phyloP scores from a whole-genome alignment of 129 eudicot genomes.

The Pittosporum tobira region DNA sequence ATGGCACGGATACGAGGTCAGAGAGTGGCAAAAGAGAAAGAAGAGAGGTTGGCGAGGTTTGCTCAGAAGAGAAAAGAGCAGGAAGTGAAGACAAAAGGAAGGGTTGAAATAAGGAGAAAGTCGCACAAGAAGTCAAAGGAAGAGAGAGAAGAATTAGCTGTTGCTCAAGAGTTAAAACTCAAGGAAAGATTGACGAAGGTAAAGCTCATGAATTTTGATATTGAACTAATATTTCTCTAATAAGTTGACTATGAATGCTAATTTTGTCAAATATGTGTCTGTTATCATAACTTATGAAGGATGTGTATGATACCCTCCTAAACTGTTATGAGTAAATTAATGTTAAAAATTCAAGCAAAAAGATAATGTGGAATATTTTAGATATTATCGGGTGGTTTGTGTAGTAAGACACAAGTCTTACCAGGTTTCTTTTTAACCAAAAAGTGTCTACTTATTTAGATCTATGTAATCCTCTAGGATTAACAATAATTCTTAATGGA shows the following conservation, averaged over 20 bases:
- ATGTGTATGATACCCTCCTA: no score
- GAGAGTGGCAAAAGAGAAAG: slow-evolving; percentile 44
- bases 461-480: not conserved
- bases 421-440: not conserved
- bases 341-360: not conserved
- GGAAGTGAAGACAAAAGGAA: slow-evolving; percentile 34
- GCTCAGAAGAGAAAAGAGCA: slow-evolving; percentile 32
- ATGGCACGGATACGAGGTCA: slow-evolving; percentile 44
- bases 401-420: not conserved
- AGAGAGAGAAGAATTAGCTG: slow-evolving; percentile 48
- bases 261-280: not conserved
- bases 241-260: not conserved
- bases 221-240: not conserved
- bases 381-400: no score
- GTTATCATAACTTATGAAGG: not conserved
- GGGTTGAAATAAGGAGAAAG: slow-evolving; percentile 29
- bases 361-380: not conserved
- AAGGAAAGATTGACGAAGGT: slow-evolving; percentile 71
- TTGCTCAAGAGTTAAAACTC: slow-evolving; percentile 41
- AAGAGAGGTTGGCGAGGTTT: slow-evolving; percentile 31
- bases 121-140: slow-evolving; percentile 34
- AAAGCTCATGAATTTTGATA: not conserved
- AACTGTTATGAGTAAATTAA: no score
- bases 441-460: not conserved
- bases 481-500: not conserved